phyloP scores from a whole-genome alignment of 139 green algal species.

The Asterochloris erici region DNA sequence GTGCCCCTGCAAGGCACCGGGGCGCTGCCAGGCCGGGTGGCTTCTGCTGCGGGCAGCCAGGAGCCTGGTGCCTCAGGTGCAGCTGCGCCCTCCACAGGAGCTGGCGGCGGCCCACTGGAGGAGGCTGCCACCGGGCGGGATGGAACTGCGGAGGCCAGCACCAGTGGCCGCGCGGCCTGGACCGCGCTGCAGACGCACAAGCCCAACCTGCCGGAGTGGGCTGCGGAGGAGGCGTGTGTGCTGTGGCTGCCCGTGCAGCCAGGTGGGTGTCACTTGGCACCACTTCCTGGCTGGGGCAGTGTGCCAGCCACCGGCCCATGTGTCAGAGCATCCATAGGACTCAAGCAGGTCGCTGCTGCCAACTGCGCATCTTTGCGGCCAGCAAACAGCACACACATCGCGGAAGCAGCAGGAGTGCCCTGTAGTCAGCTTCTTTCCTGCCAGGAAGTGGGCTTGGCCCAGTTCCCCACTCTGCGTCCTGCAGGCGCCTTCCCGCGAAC shows the following conservation, averaged over 20 bases:
- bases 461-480: not conserved
- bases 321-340: no score
- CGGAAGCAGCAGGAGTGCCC: no score
- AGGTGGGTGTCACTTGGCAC: constrained; percentile 19
- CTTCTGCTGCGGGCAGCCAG: not conserved
- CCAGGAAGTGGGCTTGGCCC: not conserved
- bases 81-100: no score
- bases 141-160: not conserved
- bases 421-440: not conserved
- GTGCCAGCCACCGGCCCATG: not conserved
- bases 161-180: no score
- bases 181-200: not conserved
- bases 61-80: no score
- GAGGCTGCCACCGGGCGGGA: not conserved
- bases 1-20: not conserved
- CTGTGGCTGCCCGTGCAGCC: constrained; percentile 31
- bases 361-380: no score
- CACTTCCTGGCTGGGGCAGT: not conserved
- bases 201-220: constrained; percentile 25
- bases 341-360: no score
- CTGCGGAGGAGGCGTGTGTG: not conserved
- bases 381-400: no score
- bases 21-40: not conserved
- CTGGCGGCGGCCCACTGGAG: no score
- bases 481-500: not conserved